phyloP scores from a whole-genome alignment of 805 yeast species.

The Monosporozyma unispora region DNA sequence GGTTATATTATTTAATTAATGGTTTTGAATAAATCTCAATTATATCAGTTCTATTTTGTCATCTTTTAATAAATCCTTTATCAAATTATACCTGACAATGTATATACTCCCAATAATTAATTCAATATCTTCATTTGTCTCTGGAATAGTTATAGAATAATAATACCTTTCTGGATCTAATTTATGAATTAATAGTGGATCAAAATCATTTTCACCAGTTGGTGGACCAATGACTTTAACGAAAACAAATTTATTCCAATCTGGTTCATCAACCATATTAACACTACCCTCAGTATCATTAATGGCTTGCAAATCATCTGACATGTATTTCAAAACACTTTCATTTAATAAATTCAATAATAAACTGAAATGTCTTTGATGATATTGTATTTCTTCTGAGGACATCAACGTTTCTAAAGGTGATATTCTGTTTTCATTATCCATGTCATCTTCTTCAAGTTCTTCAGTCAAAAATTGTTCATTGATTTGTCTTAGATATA shows the following conservation, averaged over 20 bases:
- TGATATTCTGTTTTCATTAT: conserved; percentile 14
- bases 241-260: conserved; percentile 68
- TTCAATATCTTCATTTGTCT: conserved; percentile 43
- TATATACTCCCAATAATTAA: conserved; percentile 59
- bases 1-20: too few relatives aligned
- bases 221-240: conserved; percentile 30
- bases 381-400: conserved; percentile 51
- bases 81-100: conserved; percentile 57
- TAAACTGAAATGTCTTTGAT: conserved; percentile 58
- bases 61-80: conserved; percentile 33
- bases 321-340: conserved; percentile 59
- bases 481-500: conserved; percentile 41
- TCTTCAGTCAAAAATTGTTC: conserved; percentile 9
- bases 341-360: conserved; percentile 56
- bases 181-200: conserved; percentile 33
- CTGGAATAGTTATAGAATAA: conserved; percentile 37
- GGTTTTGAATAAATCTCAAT: not conserved
- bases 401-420: conserved; percentile 36
- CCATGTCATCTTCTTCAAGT: not conserved
- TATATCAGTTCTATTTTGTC: conserved; percentile 39
- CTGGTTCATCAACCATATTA: conserved; percentile 75
- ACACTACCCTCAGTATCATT: conserved; percentile 65
- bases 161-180: conserved; percentile 28
- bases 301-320: conserved; percentile 57
- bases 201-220: conserved; percentile 7